Evolutionary conservation across 345 rosid genomes (phyloP).

Genomic region (Gossypium mustelinum): DNA sequence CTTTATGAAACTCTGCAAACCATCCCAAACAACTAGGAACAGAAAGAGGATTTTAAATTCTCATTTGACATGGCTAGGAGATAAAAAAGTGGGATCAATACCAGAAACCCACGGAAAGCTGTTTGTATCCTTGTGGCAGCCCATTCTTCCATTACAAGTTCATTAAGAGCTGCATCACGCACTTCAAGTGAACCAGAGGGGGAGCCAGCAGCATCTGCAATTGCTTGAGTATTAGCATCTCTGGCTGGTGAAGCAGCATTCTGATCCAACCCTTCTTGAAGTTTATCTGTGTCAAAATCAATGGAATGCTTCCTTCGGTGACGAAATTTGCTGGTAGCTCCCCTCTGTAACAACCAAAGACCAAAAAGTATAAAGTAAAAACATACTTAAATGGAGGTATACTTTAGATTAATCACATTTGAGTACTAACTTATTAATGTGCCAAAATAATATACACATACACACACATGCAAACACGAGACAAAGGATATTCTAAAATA

Average conservation of each 20-base stretch:
- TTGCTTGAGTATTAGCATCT: constrained; percentile 34
- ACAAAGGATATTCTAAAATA: background rate
- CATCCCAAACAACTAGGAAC: background rate
- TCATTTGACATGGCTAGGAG: background rate
- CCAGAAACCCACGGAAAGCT: constrained; percentile 95
- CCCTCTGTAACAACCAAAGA: constrained; percentile 36
- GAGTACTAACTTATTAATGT: background rate
- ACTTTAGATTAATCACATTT: constrained; percentile 4
- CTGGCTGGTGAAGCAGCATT: constrained; percentile 20
- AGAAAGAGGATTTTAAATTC: background rate
- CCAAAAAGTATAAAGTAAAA: background rate
- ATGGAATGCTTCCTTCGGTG: constrained; percentile 59
- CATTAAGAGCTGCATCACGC: constrained; percentile 37
- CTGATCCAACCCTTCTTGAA: constrained; percentile 49
- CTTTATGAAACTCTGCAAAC: background rate
- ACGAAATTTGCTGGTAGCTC: constrained; percentile 45
- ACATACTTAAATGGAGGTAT: background rate
- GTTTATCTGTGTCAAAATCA: constrained; percentile 49
- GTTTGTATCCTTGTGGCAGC: constrained; percentile 92
- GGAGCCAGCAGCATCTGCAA: constrained; percentile 44
- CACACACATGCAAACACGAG: background rate
- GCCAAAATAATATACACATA: background rate
- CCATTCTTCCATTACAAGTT: constrained; percentile 43
- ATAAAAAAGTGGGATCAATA: constrained; percentile 23
- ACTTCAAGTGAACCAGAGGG: constrained; percentile 50